Evolutionary conservation across 305 asterid species (phyloP).

Genomic region (Lippia alba): DNA sequence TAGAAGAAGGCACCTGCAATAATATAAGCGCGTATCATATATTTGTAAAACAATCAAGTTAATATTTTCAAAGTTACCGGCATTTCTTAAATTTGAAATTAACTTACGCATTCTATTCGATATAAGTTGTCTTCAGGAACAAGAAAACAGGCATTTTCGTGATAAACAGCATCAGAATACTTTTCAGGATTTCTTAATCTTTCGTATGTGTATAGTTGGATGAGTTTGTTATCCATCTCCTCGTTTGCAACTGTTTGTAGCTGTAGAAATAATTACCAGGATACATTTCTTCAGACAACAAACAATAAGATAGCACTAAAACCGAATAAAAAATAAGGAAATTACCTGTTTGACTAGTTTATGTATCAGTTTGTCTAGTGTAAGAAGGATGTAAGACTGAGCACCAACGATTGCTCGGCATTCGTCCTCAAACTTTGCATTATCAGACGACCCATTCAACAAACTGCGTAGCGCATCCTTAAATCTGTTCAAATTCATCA

Average conservation of each 20-base stretch:
- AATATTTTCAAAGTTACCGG: not conserved
- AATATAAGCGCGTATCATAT: not conserved
- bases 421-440: constrained; percentile 93
- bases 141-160: constrained; percentile 72
- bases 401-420: constrained; percentile 90
- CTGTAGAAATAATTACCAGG: constrained; percentile 46
- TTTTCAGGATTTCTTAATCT: constrained; percentile 64
- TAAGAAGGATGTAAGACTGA: constrained; percentile 87
- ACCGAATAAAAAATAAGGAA: not conserved
- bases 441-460: constrained; percentile 88
- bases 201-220: constrained; percentile 78
- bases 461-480: constrained; percentile 74
- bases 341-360: constrained; percentile 87
- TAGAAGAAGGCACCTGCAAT: constrained; percentile 60
- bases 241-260: constrained; percentile 77
- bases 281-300: constrained; percentile 27
- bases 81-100: constrained; percentile 12
- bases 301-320: not conserved
- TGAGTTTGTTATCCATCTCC: constrained; percentile 80
- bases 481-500: constrained; percentile 52
- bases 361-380: constrained; percentile 88
- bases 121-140: constrained; percentile 79
- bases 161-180: constrained; percentile 68
- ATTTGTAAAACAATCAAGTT: constrained; percentile 1
- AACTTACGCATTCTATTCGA: constrained; percentile 83